Conservation (phyloP, 768 basidiomycete species). For the Termitomyces sp. region DNA sequence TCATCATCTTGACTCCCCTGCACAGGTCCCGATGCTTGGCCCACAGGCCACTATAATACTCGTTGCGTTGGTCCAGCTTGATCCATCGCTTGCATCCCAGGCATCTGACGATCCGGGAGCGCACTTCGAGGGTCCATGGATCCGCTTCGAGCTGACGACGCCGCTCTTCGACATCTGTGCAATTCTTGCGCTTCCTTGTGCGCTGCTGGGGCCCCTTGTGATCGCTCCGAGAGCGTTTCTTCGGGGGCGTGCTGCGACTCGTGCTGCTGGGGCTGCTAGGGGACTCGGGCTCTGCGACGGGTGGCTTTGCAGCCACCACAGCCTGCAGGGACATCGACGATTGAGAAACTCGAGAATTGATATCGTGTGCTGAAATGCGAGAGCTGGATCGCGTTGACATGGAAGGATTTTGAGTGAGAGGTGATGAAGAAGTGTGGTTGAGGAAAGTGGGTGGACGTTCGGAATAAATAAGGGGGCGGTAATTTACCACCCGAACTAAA, state of each 20-base stretch:
- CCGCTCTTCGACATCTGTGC: conserved; percentile 9
- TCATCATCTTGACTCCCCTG: conserved; percentile 10
- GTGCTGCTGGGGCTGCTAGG: not conserved
- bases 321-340: not conserved
- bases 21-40: conserved; percentile 12
- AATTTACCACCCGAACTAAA: conserved; percentile 1
- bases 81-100: conserved; percentile 10
- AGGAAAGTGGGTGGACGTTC: not conserved
- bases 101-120: conserved; percentile 5
- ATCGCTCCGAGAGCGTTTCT: not conserved
- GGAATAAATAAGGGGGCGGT: conserved; percentile 3
- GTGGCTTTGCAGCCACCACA: not conserved
- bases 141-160: conserved; percentile 10
- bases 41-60: conserved; percentile 13
- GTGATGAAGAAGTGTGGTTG: not conserved
- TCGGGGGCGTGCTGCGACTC: not conserved
- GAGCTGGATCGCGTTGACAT: not conserved
- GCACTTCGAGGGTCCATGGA: conserved; percentile 8
- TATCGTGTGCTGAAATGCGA: not conserved
- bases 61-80: conserved; percentile 11
- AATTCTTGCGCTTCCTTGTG: conserved; percentile 11
- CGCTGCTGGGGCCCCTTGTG: not conserved
- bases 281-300: not conserved
- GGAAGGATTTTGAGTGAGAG: too few species aligned
- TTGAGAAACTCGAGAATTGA: not conserved